Percentiles rank a stretch among this genome's conserved stretches.
Evolutionary conservation across 2,329 filamentous ascomycete species (phyloP).

Genomic region (Penicillium sp.): DNA sequence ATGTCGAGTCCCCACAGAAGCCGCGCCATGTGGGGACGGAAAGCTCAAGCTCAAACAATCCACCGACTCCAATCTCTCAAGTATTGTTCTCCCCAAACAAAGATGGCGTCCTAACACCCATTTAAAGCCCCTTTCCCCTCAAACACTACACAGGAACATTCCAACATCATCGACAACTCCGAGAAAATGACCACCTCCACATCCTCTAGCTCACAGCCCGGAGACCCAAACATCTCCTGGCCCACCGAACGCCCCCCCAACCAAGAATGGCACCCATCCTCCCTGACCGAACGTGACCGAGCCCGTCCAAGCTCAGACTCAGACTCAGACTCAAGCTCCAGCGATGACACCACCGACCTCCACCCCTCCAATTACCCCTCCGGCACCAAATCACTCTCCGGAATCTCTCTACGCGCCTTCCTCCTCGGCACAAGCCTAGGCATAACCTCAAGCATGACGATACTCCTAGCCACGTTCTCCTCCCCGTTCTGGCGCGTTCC

Average conservation of each 20-base stretch:
- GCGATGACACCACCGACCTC: slow-evolving; percentile 10
- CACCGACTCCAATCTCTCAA: neutral
- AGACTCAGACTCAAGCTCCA: slow-evolving; percentile 1
- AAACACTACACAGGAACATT: neutral
- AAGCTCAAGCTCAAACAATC: neutral
- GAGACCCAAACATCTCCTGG: slow-evolving; percentile 18
- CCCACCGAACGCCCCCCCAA: slow-evolving; percentile 8
- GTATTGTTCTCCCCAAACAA: neutral
- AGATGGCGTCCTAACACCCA: neutral
- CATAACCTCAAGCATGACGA: slow-evolving; percentile 27
- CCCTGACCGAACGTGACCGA: slow-evolving; percentile 4
- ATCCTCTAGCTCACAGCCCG: slow-evolving; percentile 12
- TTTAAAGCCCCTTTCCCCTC: neutral
- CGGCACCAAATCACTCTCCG: slow-evolving; percentile 42
- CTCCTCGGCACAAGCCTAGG: slow-evolving; percentile 42
- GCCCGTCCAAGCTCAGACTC: slow-evolving; percentile 3
- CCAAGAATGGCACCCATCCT: slow-evolving; percentile 19
- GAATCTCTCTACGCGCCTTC: slow-evolving; percentile 45
- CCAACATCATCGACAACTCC: neutral
- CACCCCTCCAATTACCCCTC: slow-evolving; percentile 35
- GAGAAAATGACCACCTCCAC: slow-evolving; percentile 14
- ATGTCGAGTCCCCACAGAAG: neutral
- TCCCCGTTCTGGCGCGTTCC: slow-evolving; percentile 55
- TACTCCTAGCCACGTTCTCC: slow-evolving; percentile 25
- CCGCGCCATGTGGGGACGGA: neutral